Percentiles rank a stretch among this genome's conserved stretches.
phyloP scores from a whole-genome alignment of 495 filamentous ascomycete species.

The Talaromyces stipitatus region DNA sequence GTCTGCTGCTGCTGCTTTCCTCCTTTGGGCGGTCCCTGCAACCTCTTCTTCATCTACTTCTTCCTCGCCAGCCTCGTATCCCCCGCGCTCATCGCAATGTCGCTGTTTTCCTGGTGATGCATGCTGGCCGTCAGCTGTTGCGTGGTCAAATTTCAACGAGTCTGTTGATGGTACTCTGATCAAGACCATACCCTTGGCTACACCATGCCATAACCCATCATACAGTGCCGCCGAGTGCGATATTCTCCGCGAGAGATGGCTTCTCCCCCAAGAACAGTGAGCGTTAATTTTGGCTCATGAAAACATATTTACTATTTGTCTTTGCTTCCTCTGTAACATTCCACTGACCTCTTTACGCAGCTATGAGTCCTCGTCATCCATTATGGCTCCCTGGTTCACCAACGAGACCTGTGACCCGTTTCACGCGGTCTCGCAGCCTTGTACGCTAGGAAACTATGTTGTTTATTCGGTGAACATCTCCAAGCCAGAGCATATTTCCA shows the following conservation, averaged over 20 bases:
- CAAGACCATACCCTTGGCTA: constrained; percentile 33
- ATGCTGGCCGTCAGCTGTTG: constrained; percentile 34
- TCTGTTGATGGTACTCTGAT: constrained; percentile 35
- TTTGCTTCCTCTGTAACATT: no score
- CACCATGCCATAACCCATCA: constrained; percentile 36
- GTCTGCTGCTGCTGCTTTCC: no score
- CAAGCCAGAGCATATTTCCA: constrained; percentile 19
- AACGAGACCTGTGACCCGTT: constrained; percentile 51
- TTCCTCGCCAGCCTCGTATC: no score
- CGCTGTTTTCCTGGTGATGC: constrained; percentile 26
- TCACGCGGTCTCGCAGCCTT: constrained; percentile 36
- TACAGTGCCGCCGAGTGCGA: constrained; percentile 25
- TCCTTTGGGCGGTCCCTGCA: no score
- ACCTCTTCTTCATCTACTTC: no score
- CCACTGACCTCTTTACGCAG: constrained; percentile 13
- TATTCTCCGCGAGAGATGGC: constrained; percentile 20
- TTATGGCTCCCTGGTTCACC: constrained; percentile 35
- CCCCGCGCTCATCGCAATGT: constrained; percentile 8
- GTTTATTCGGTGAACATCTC: constrained; percentile 39
- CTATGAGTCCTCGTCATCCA: constrained; percentile 27
- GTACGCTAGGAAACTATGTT: constrained; percentile 50
- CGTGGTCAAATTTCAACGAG: constrained; percentile 37
- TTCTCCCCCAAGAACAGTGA: constrained; percentile 22
- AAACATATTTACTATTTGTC: no score
- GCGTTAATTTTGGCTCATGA: background rate